These are phyloP conservation scores for Malus hybrid DNA, from an alignment of 331 rosid genomes.

Conservation along the genomic window DNA sequence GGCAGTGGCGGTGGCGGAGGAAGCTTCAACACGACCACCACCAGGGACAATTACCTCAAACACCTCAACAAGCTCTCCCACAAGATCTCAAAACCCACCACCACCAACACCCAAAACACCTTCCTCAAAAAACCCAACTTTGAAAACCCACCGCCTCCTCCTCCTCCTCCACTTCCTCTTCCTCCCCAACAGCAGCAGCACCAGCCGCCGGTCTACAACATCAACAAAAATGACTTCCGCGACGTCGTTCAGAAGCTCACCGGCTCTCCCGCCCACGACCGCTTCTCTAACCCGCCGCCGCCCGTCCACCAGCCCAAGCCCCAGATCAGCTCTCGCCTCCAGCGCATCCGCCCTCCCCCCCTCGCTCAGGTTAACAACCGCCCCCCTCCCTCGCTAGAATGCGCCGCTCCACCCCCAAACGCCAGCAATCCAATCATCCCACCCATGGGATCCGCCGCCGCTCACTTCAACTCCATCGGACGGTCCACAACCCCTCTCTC, in stretches of 20 bases:
- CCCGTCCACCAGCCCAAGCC: conserved; percentile 73
- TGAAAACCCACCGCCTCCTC: conserved; percentile 27
- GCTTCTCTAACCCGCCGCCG: conserved; percentile 59
- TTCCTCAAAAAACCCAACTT: conserved; percentile 3
- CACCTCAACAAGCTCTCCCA: conserved; percentile 84
- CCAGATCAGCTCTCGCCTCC: conserved; percentile 65
- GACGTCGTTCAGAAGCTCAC: conserved; percentile 96
- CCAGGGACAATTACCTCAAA: conserved; percentile 48
- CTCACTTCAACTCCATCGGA: conserved; percentile 31
- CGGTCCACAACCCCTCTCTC: conserved; percentile 60
- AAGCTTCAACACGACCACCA: background rate
- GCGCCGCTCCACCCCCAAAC: conserved; percentile 14
- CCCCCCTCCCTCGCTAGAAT: conserved; percentile 44
- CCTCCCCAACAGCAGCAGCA: conserved; percentile 41
- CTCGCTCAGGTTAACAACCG: conserved; percentile 58
- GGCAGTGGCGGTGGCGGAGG: background rate
- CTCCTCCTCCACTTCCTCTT: conserved; percentile 3
- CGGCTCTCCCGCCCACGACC: conserved; percentile 87
- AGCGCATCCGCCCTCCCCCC: conserved; percentile 93
- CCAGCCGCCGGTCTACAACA: conserved; percentile 95
- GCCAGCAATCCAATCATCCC: conserved; percentile 18
- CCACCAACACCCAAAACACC: background rate
- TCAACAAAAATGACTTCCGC: conserved; percentile 90
- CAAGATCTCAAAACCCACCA: conserved; percentile 65
- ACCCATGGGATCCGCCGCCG: conserved; percentile 3